Conservation (phyloP, 2,329 filamentous ascomycete genomes). For the Aquanectria penicillioides region DNA sequence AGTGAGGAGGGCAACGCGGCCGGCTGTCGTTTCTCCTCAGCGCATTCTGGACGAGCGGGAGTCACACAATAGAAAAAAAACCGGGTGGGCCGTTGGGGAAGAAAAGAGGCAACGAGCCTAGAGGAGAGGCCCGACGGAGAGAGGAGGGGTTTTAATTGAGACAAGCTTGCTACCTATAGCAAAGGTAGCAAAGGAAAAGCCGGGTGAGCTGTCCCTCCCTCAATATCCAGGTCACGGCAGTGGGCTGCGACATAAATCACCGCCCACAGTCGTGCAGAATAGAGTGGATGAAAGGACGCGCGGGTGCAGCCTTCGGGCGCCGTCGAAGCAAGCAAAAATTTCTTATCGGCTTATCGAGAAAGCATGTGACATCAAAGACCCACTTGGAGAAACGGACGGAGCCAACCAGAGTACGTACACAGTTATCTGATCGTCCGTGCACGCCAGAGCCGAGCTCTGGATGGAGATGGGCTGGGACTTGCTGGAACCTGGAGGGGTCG, state of each 20-base stretch:
- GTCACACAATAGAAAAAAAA: background rate
- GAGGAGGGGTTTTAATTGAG: slow-evolving; percentile 18
- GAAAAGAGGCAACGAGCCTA: background rate
- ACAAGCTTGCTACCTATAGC: background rate
- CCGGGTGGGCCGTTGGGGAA: slow-evolving; percentile 6
- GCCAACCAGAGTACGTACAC: slow-evolving; percentile 21
- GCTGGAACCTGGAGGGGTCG: slow-evolving; percentile 18
- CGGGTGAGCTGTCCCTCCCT: slow-evolving; percentile 6
- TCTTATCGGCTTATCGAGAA: slow-evolving; percentile 33
- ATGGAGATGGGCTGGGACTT: too few relatives aligned
- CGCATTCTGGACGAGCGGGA: slow-evolving; percentile 18
- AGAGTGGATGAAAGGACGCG: slow-evolving; percentile 20
- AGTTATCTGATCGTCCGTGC: slow-evolving; percentile 42
- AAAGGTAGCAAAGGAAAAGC: slow-evolving; percentile 4
- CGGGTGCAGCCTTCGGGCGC: slow-evolving; percentile 17
- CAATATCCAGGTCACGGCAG: slow-evolving; percentile 14
- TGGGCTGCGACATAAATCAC: slow-evolving; percentile 27
- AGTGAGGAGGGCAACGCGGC: slow-evolving; percentile 1
- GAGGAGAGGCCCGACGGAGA: slow-evolving; percentile 12
- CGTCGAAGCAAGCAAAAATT: slow-evolving; percentile 34
- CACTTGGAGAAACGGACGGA: background rate
- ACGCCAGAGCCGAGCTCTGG: slow-evolving; percentile 12
- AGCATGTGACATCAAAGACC: slow-evolving; percentile 40
- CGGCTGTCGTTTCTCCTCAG: slow-evolving; percentile 9
- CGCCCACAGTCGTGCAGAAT: slow-evolving; percentile 17